phyloP scores from a whole-genome alignment of 345 rosid genomes.

The Kandelia obovata region DNA sequence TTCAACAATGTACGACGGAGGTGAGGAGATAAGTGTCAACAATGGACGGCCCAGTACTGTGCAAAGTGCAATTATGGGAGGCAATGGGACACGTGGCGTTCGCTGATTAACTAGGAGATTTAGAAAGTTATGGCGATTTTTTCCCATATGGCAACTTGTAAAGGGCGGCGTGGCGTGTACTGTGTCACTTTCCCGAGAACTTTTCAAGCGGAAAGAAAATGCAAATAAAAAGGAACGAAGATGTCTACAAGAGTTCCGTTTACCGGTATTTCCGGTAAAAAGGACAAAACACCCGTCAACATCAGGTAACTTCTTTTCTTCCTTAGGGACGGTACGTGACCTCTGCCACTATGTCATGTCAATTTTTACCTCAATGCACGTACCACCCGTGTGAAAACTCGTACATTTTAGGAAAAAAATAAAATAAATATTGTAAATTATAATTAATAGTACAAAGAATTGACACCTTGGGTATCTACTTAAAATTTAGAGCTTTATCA shows the following conservation, averaged over 20 bases:
- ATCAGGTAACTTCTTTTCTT: neutral
- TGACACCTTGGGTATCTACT: too few species aligned
- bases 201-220: neutral
- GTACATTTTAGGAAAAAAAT: neutral
- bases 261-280: conserved; percentile 22
- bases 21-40: neutral
- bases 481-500: too few species aligned
- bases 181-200: neutral
- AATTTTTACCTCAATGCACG: too few species aligned
- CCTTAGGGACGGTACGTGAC: neutral
- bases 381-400: neutral
- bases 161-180: conserved; percentile 14
- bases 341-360: neutral
- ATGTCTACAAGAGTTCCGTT: neutral
- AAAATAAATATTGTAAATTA: too few species aligned
- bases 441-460: too few species aligned
- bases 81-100: conserved; percentile 14
- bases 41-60: conserved; percentile 18
- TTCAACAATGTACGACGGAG: conserved; percentile 16
- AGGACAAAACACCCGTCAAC: conserved; percentile 8
- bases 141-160: conserved; percentile 3
- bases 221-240: neutral
- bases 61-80: conserved; percentile 17
- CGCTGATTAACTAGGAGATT: neutral
- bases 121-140: neutral